Evolutionary conservation across 371 early-diverging fungal genomes (phyloP).

Genomic region (Nematocida minor): DNA sequence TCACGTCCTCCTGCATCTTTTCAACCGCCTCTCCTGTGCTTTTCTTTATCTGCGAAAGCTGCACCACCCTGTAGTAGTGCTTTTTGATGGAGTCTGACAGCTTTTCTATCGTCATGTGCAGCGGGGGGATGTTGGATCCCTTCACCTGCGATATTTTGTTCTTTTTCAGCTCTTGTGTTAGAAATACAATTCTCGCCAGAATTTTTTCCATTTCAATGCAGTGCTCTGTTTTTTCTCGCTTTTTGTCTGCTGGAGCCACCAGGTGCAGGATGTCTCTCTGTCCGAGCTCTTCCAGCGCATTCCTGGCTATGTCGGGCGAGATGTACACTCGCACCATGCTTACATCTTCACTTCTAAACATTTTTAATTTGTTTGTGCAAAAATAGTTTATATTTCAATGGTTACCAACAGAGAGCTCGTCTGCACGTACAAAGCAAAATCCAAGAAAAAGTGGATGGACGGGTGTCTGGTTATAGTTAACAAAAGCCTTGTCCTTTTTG

Average conservation of each 20-base stretch:
- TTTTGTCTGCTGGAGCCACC: conserved; percentile 10
- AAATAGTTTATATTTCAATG: background rate
- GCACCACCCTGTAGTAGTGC: conserved; percentile 54
- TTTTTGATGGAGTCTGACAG: conserved; percentile 58
- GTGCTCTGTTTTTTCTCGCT: conserved; percentile 12
- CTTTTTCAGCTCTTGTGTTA: conserved; percentile 47
- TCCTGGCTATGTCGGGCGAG: conserved; percentile 55
- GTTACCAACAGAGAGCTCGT: background rate
- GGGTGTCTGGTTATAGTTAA: background rate
- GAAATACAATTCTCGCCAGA: conserved; percentile 54
- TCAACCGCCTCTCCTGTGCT: conserved; percentile 32
- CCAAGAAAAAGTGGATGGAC: conserved; percentile 24
- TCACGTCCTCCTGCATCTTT: conserved; percentile 53
- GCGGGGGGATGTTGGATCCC: conserved; percentile 24
- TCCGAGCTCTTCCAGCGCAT: conserved; percentile 59
- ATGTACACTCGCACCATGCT: conserved; percentile 59
- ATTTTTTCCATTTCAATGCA: conserved; percentile 48
- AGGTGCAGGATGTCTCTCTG: conserved; percentile 58
- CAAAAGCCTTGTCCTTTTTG: background rate
- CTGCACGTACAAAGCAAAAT: background rate
- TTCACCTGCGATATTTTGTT: conserved; percentile 40
- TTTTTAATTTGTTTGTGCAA: background rate
- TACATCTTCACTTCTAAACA: conserved; percentile 64
- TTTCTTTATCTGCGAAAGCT: conserved; percentile 58
- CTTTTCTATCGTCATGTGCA: conserved; percentile 4